These are phyloP conservation scores for Ceriops decandra DNA, from an alignment of 345 rosid species.

Conservation along the genomic window DNA sequence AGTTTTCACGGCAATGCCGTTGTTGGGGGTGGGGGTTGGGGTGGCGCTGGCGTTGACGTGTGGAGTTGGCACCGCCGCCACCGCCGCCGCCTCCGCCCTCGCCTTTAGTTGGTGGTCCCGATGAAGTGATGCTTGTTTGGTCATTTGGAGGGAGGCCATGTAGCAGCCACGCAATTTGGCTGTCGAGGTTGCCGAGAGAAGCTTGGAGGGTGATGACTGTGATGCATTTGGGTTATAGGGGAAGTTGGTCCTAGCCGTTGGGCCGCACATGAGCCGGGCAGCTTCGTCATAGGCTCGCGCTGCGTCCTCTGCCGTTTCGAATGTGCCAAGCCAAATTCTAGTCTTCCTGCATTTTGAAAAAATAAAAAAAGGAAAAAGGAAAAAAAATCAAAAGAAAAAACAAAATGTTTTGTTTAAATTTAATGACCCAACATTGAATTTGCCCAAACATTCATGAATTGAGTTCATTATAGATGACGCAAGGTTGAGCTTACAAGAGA, in stretches of 20 bases:
- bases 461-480: not conserved
- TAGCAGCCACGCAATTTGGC: constrained; percentile 92
- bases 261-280: constrained; percentile 96
- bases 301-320: constrained; percentile 96
- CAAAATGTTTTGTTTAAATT: constrained; percentile 24
- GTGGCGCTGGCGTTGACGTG: not conserved
- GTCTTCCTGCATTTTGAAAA: constrained; percentile 61
- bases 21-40: not conserved
- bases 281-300: constrained; percentile 97
- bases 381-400: too few species aligned
- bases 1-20: constrained; percentile 25
- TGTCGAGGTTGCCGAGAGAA: constrained; percentile 81
- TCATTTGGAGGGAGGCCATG: constrained; percentile 89
- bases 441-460: not conserved
- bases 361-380: not conserved
- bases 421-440: not conserved
- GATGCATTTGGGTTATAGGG: constrained; percentile 68
- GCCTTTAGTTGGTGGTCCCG: constrained; percentile 23
- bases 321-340: constrained; percentile 94
- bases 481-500: constrained; percentile 50
- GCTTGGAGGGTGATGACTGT: constrained; percentile 73
- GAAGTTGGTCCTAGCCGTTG: constrained; percentile 90
- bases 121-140: constrained; percentile 47
- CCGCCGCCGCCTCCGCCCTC: not conserved
- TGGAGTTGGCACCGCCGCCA: constrained; percentile 17